Conservation (phyloP, 768 basidiomycete genomes). For the Trametes cingulata region DNA sequence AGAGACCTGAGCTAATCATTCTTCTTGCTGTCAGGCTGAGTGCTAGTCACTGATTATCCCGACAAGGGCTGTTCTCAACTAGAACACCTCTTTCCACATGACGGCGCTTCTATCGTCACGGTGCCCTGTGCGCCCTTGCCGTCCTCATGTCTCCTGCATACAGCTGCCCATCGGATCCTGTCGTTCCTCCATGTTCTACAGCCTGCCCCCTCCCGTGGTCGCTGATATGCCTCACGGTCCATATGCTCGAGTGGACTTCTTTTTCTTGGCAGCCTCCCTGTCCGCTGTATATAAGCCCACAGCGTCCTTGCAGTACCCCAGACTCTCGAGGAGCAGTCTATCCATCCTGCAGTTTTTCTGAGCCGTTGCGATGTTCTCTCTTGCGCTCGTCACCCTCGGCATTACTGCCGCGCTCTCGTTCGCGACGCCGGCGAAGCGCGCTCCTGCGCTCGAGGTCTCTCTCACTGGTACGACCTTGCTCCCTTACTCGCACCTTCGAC, state of each 20-base stretch:
- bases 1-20: too few relatives aligned
- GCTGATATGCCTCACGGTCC: not conserved
- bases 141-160: not conserved
- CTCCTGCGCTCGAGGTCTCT: slow-evolving; percentile 18
- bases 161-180: not conserved
- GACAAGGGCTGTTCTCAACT: too few relatives aligned
- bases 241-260: not conserved
- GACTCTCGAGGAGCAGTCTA: slow-evolving; percentile 8
- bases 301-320: not conserved
- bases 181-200: not conserved
- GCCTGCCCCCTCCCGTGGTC: not conserved
- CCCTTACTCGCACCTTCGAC: not conserved
- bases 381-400: slow-evolving; percentile 14
- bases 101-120: not conserved
- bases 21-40: too few relatives aligned
- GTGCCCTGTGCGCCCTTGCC: not conserved
- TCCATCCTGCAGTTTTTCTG: not conserved
- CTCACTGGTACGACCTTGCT: slow-evolving; percentile 7
- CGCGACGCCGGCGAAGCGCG: slow-evolving; percentile 16
- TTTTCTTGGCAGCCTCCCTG: not conserved
- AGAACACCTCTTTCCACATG: not conserved
- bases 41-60: too few relatives aligned
- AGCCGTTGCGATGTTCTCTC: slow-evolving; percentile 6
- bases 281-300: not conserved
- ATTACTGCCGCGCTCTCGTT: slow-evolving; percentile 15